Base-by-base conservation (phyloP, 495 filamentous ascomycete genomes). In the Lasiosphaeria miniovina region DNA sequence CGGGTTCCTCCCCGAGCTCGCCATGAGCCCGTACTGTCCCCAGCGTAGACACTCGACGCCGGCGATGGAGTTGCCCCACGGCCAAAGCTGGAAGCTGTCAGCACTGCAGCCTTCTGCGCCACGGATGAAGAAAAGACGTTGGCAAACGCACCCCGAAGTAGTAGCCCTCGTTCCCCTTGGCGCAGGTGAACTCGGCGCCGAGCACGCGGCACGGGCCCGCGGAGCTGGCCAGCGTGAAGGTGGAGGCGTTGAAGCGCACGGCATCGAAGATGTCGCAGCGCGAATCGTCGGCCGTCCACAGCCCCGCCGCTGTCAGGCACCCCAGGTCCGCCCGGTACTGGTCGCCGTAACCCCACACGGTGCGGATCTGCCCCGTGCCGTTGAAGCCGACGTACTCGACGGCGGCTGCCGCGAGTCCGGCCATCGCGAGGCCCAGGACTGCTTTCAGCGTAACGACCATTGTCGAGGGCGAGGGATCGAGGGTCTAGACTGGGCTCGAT, bases 11-110 rank as follows among this genome's bases (percentile, higher is more conserved):
- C 12, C 54, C 7, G 9, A 34, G 33, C 50, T 68, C 4, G 58
- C 60, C 67, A 67, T 70, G 31, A 70, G 50, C 24, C 67, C 67
- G 54, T 67, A 68, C 52, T 63, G 55, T 4, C 65, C 62, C 24
- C 49, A 65, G 4, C 64, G 51, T 12, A 69, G 58, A 24, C 55
- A 57, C 24, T 62, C 52, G 9, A 59, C 48, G 17, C 53, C 57
- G 0, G 67, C 64, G 34, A 67, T 58, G 6, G 61, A 56, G 48
- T 64, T 69, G 3, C 64, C 61, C 33, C 40, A 69, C 15, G 61
- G 67, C 64, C 64, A 69, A n/a, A 57, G 50, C 59, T 61, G 34
- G 33, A 36, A 57, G 33, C n/a, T 43, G 17, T 31, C 35, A 2
- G 3, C 46, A 9, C 3, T 12, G 17, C 45, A 33, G 17, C 33